A percentile compares a stretch with the other conserved stretches of the same genome.
These are phyloP conservation scores for Erodium moschatum DNA, from an alignment of 441 rosid species.

Conservation along the genomic window DNA sequence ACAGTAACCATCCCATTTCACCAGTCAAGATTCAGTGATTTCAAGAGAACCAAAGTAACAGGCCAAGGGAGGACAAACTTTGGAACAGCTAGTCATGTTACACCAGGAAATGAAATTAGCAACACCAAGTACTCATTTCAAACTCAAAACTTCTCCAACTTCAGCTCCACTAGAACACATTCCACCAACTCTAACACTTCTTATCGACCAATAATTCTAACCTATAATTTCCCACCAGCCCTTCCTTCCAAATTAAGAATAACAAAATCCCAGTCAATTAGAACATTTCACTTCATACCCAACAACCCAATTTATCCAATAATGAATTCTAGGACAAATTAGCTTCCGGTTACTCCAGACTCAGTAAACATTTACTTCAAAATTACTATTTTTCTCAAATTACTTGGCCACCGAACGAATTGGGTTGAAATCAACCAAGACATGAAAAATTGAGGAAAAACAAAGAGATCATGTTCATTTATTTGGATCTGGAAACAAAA, in stretches of 20 bases:
- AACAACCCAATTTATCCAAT: neutral
- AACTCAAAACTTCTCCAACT: neutral
- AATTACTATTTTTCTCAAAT: neutral
- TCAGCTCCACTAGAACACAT: neutral
- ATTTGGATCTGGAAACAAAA: neutral
- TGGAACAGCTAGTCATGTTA: neutral
- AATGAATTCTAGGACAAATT: neutral
- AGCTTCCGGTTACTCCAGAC: neutral
- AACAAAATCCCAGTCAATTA: neutral
- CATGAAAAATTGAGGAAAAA: neutral
- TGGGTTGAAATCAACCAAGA: neutral
- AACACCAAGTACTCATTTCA: neutral
- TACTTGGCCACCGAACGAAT: neutral
- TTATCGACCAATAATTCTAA: neutral
- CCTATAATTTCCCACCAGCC: neutral
- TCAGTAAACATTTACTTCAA: neutral
- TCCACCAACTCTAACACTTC: neutral
- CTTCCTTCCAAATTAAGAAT: neutral
- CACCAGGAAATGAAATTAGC: slow-evolving; percentile 4
- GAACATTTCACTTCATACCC: neutral
- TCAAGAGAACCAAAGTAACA: neutral
- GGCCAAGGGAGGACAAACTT: neutral
- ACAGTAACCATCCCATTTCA: neutral
- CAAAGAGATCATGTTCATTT: neutral
- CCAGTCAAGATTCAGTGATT: neutral